Percentiles rank a stretch among this genome's conserved stretches.
Evolutionary conservation across 1,284 basidiomycete genomes (phyloP).

Genomic region (Pseudomicrostroma phylloplanum): DNA sequence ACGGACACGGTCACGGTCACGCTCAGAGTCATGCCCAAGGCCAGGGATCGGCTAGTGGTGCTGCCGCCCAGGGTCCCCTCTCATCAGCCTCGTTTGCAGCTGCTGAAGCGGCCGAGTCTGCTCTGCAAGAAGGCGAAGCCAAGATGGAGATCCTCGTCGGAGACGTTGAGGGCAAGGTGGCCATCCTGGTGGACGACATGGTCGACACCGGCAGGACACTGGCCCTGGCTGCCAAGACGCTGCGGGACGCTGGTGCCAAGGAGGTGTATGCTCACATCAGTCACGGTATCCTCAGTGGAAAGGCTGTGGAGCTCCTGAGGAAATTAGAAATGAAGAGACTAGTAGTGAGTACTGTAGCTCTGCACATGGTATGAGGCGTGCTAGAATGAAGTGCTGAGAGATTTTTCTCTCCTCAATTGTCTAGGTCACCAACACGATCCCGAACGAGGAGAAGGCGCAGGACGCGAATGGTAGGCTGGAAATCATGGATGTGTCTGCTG

Average conservation of each 20-base stretch:
- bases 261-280: slow-evolving; percentile 83
- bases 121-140: slow-evolving; percentile 47
- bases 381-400: background rate
- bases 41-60: too few relatives aligned
- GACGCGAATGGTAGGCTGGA: slow-evolving; percentile 54
- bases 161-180: slow-evolving; percentile 88
- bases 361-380: background rate
- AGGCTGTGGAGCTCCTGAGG: slow-evolving; percentile 69
- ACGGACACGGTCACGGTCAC: background rate
- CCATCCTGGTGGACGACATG: slow-evolving; percentile 96
- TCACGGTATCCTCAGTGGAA: slow-evolving; percentile 84
- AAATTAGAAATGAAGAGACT: slow-evolving; percentile 76
- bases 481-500: slow-evolving; percentile 75
- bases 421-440: slow-evolving; percentile 73
- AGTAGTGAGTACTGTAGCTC: slow-evolving; percentile 59
- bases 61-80: too few relatives aligned
- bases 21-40: too few relatives aligned
- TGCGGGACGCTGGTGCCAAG: slow-evolving; percentile 80
- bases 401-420: background rate
- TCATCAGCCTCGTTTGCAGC: background rate
- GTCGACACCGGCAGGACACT: slow-evolving; percentile 90
- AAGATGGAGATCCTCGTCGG: slow-evolving; percentile 92
- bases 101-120: slow-evolving; percentile 16
- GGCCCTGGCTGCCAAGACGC: slow-evolving; percentile 71
- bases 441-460: slow-evolving; percentile 57